phyloP scores from a whole-genome alignment of 2,329 filamentous ascomycete species.

The Hymenoscyphus repandus region DNA sequence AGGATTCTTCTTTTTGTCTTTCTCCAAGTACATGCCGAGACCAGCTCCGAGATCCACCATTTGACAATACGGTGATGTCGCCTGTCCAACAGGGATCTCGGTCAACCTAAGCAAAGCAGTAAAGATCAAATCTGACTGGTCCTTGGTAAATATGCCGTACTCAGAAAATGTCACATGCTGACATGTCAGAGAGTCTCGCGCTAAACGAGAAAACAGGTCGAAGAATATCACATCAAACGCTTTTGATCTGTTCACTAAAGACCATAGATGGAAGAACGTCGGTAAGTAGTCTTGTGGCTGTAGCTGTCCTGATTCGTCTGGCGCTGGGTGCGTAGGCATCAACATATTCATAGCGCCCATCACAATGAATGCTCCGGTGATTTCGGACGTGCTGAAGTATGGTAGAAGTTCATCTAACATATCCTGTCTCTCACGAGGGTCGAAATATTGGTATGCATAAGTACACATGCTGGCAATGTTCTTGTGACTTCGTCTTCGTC shows the following conservation, averaged over 20 bases:
- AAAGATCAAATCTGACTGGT: constrained; percentile 89
- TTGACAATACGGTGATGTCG: constrained; percentile 81
- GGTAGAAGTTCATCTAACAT: constrained; percentile 77
- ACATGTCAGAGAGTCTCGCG: constrained; percentile 74
- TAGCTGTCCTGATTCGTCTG: constrained; percentile 66
- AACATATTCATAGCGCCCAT: constrained; percentile 80
- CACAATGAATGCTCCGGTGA: constrained; percentile 91
- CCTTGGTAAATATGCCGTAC: constrained; percentile 85
- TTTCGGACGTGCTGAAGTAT: constrained; percentile 90
- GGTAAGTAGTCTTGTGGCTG: constrained; percentile 85
- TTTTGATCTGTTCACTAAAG: constrained; percentile 83
- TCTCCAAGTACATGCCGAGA: constrained; percentile 78
- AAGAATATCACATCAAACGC: constrained; percentile 81
- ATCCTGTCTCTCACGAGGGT: constrained; percentile 75
- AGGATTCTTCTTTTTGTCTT: constrained; percentile 90
- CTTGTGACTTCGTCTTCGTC: constrained; percentile 51
- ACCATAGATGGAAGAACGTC: constrained; percentile 96
- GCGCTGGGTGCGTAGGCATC: constrained; percentile 76
- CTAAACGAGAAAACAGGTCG: constrained; percentile 82
- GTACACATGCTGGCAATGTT: constrained; percentile 81
- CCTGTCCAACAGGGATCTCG: constrained; percentile 94
- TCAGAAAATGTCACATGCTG: constrained; percentile 74
- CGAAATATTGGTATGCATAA: constrained; percentile 88
- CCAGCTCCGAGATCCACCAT: constrained; percentile 79
- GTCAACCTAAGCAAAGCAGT: constrained; percentile 83